Conservation (phyloP, 2,329 filamentous ascomycete genomes). For the Aspergillus sojae region DNA sequence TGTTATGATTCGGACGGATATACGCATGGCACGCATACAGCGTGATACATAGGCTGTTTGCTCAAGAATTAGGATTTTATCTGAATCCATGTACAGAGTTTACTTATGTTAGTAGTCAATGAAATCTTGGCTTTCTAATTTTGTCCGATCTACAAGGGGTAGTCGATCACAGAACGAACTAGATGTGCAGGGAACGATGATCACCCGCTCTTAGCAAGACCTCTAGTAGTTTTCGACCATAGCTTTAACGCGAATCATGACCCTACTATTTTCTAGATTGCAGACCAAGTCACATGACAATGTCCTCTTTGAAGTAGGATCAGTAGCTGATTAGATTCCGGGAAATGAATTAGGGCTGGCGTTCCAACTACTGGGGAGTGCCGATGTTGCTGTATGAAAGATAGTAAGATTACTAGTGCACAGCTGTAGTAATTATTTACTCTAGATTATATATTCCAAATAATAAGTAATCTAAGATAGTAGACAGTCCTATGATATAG, state of each 20-base stretch:
- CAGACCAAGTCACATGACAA: neutral
- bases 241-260: neutral
- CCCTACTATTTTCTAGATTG: neutral
- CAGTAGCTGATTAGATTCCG: too few species aligned
- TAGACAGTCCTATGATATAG: too few species aligned
- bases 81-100: slow-evolving; percentile 2
- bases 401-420: too few species aligned
- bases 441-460: too few species aligned
- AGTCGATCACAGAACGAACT: neutral
- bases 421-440: too few species aligned
- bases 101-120: neutral
- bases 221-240: neutral
- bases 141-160: neutral
- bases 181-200: neutral
- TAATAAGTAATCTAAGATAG: too few species aligned
- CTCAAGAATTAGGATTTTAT: neutral
- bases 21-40: slow-evolving; percentile 6
- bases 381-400: too few species aligned
- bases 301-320: neutral
- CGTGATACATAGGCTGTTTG: slow-evolving; percentile 5
- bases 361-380: too few species aligned
- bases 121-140: neutral
- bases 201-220: neutral
- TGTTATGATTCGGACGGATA: neutral
- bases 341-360: too few species aligned